A percentile compares a stretch with the other conserved stretches of the same genome.
phyloP scores from a whole-genome alignment of 208 protist genomes.

The Crithidia expoeki region DNA sequence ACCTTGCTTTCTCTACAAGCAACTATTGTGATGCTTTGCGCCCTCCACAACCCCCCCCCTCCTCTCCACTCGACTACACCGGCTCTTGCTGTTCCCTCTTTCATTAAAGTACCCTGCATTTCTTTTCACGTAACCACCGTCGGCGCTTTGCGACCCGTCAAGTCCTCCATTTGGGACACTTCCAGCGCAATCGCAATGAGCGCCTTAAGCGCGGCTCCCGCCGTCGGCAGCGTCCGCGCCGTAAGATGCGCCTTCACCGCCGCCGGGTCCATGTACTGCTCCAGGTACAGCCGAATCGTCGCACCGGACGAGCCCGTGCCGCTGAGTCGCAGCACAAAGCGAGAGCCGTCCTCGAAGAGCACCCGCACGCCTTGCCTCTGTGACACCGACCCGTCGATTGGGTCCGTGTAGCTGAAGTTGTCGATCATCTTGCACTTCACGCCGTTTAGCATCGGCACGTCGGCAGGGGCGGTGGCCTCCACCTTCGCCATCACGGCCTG shows the following conservation, averaged over 20 bases:
- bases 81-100: too few species aligned
- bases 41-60: too few species aligned
- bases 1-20: too few species aligned
- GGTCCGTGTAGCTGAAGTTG: slow-evolving; percentile 97
- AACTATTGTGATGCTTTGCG: too few species aligned
- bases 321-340: slow-evolving; percentile 96
- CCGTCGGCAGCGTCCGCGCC: slow-evolving; percentile 46
- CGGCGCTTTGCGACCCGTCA: slow-evolving; percentile 93
- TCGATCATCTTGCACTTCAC: slow-evolving; percentile 79
- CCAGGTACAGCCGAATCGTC: slow-evolving; percentile 97
- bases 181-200: slow-evolving; percentile 88
- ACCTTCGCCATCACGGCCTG: slow-evolving; percentile 88
- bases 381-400: slow-evolving; percentile 92
- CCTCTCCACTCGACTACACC: too few species aligned
- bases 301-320: slow-evolving; percentile 96
- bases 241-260: slow-evolving; percentile 46
- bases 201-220: slow-evolving; percentile 67
- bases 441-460: slow-evolving; percentile 53
- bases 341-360: slow-evolving; percentile 94
- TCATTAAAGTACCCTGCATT: too few species aligned
- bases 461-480: slow-evolving; percentile 16
- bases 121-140: slow-evolving; percentile 95
- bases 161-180: slow-evolving; percentile 80
- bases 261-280: slow-evolving; percentile 91
- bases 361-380: slow-evolving; percentile 94